Evolutionary conservation across 352 stramenopile genomes (phyloP).

Genomic region (Globisporangium yorkense): DNA sequence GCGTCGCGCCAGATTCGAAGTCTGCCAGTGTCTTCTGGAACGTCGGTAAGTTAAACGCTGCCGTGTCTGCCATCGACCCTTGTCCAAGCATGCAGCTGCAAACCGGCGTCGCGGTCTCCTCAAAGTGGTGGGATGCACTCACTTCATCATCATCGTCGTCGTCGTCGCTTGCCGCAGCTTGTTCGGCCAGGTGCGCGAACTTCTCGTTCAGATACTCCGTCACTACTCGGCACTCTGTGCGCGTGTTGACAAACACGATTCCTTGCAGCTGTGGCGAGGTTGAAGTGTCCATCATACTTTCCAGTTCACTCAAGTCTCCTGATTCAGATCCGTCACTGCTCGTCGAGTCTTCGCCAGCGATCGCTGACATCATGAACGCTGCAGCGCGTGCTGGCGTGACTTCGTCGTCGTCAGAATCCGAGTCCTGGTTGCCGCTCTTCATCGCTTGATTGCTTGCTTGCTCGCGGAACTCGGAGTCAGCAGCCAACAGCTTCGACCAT

Average conservation of each 20-base stretch:
- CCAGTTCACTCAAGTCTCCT: background rate
- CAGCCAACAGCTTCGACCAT: conserved; percentile 23
- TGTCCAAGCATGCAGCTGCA: conserved; percentile 69
- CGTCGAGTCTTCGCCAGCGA: background rate
- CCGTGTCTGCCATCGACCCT: conserved; percentile 44
- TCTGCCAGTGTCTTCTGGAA: conserved; percentile 49
- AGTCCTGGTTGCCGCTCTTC: conserved; percentile 18
- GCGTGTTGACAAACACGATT: conserved; percentile 83
- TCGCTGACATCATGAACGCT: conserved; percentile 5
- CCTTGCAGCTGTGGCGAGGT: conserved; percentile 31
- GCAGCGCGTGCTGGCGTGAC: background rate
- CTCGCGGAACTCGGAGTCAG: background rate
- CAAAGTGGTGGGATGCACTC: background rate
- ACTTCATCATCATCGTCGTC: conserved; percentile 14
- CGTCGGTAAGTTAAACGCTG: conserved; percentile 43
- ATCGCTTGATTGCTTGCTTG: too few species aligned
- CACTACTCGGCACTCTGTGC: conserved; percentile 74
- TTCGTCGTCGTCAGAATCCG: background rate
- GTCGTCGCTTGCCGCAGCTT: conserved; percentile 6
- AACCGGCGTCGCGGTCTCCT: background rate
- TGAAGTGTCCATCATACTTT: background rate
- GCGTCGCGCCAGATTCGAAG: conserved; percentile 51
- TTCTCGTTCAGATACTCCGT: conserved; percentile 75
- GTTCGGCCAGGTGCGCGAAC: conserved; percentile 15
- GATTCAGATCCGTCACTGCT: background rate